These are phyloP conservation scores for Colletotrichum scovillei DNA, from an alignment of 2,329 filamentous ascomycete species.

Conservation along the genomic window DNA sequence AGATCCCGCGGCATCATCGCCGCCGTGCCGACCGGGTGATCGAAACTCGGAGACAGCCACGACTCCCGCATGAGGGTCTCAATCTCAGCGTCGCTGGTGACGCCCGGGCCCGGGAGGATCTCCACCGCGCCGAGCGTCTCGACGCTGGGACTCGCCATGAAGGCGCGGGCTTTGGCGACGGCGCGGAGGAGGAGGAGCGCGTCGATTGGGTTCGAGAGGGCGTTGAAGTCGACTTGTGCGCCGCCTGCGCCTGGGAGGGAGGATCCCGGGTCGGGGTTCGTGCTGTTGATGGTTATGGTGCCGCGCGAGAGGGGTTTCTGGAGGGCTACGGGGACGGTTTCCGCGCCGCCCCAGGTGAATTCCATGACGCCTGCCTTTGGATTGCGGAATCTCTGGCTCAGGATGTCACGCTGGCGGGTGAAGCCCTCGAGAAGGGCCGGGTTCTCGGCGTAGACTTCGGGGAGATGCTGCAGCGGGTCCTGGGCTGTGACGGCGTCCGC, in stretches of 20 bases:
- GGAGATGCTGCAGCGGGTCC: conserved; percentile 36
- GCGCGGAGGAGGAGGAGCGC: conserved; percentile 29
- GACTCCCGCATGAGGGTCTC: conserved; percentile 36
- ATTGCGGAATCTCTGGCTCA: conserved; percentile 35
- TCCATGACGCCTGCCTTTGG: conserved; percentile 37
- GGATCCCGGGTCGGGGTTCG: conserved; percentile 35
- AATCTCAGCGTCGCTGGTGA: conserved; percentile 40
- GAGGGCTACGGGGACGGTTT: conserved; percentile 33
- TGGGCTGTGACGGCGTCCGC: conserved; percentile 35
- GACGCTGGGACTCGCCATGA: conserved; percentile 37
- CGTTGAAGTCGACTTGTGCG: conserved; percentile 39
- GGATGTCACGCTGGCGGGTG: conserved; percentile 23
- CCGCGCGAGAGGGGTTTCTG: conserved; percentile 40
- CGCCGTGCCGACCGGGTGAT: conserved; percentile 44
- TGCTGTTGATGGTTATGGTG: conserved; percentile 39
- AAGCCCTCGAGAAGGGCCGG: conserved; percentile 34
- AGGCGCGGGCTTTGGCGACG: conserved; percentile 37
- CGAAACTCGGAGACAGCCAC: conserved; percentile 36
- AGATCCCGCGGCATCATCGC: conserved; percentile 47
- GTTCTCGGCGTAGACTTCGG: conserved; percentile 36
- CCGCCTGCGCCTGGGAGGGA: not conserved
- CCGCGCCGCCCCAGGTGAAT: conserved; percentile 36
- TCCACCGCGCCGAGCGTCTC: conserved; percentile 34
- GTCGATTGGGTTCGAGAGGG: conserved; percentile 38
- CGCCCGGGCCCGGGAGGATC: conserved; percentile 38